Conservation (phyloP, 169 alveolate species). For the Plasmodium vinckei region DNA sequence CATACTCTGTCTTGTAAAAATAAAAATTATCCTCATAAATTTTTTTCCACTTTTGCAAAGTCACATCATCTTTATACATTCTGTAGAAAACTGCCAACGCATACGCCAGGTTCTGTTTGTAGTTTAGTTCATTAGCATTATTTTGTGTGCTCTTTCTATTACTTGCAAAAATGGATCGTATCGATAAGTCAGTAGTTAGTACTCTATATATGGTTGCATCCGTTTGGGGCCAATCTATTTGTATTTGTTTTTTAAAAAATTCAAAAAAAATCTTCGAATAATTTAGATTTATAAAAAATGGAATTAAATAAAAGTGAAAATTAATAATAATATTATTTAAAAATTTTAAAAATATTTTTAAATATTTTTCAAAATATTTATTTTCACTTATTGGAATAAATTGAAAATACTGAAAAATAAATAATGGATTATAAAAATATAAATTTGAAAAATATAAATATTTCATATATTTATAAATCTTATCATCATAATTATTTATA, state of each 20-base stretch:
- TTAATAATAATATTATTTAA: constrained; percentile 57
- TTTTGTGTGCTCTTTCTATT: too few relatives aligned
- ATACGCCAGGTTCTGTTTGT: background rate
- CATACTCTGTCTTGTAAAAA: constrained; percentile 24
- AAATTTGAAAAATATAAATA: constrained; percentile 28
- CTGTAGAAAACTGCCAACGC: constrained; percentile 15
- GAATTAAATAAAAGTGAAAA: constrained; percentile 66
- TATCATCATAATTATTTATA: constrained; percentile 60
- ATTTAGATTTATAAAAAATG: constrained; percentile 66
- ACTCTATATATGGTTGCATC: too few relatives aligned
- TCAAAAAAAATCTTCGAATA: constrained; percentile 35
- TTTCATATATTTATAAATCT: constrained; percentile 47
- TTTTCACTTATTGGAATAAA: constrained; percentile 14
- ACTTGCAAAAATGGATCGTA: too few relatives aligned
- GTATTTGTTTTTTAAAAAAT: constrained; percentile 24
- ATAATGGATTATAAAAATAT: constrained; percentile 55
- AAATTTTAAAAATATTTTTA: constrained; percentile 44
- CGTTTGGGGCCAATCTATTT: too few relatives aligned
- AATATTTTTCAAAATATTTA: constrained; percentile 30
- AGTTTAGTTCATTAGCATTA: too few relatives aligned
- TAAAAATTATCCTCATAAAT: constrained; percentile 27
- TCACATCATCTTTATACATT: constrained; percentile 13
- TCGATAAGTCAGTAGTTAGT: too few relatives aligned
- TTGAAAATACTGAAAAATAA: constrained; percentile 42
- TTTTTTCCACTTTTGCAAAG: constrained; percentile 21